A percentile compares a stretch with the other conserved stretches of the same genome.
These are phyloP conservation scores for Cyanidiococcus yangmingshanensis DNA, from an alignment of 23 red algal genomes.

Conservation along the genomic window DNA sequence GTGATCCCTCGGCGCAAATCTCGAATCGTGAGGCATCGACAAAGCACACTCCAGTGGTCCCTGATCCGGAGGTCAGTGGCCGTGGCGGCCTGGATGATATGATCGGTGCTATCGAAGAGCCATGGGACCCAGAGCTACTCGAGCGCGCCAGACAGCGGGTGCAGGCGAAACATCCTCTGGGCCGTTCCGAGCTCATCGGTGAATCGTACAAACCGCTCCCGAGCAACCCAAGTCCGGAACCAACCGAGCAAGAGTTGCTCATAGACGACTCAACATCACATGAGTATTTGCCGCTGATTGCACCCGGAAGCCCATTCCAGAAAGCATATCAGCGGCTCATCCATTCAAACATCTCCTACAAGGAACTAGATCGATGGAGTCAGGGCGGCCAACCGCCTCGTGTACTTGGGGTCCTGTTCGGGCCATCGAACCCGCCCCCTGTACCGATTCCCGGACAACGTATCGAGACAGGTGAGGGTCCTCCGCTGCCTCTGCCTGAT, in stretches of 20 bases:
- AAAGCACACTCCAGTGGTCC: too few relatives aligned
- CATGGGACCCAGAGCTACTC: neutral
- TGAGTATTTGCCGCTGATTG: neutral
- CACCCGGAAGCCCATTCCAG: neutral
- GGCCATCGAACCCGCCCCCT: neutral
- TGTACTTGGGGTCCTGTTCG: neutral
- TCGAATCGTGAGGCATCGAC: too few relatives aligned
- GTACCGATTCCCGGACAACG: neutral
- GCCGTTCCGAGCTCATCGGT: too few relatives aligned
- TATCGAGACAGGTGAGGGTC: neutral
- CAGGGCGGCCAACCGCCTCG: conserved; percentile 4
- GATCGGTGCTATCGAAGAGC: too few relatives aligned
- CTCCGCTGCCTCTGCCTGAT: neutral
- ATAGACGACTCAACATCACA: neutral
- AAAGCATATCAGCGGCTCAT: conserved; percentile 6
- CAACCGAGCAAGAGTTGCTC: too few relatives aligned
- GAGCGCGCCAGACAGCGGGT: neutral
- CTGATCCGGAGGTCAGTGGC: too few relatives aligned
- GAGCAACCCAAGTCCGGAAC: neutral
- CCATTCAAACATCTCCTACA: neutral
- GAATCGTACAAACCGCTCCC: neutral
- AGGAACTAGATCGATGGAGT: conserved; percentile 4
- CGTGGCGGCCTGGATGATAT: too few relatives aligned
- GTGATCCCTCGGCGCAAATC: too few relatives aligned
- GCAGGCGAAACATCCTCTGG: neutral